Evolutionary conservation across 805 yeast species (phyloP).

Genomic region (Torulaspora franciscae): DNA sequence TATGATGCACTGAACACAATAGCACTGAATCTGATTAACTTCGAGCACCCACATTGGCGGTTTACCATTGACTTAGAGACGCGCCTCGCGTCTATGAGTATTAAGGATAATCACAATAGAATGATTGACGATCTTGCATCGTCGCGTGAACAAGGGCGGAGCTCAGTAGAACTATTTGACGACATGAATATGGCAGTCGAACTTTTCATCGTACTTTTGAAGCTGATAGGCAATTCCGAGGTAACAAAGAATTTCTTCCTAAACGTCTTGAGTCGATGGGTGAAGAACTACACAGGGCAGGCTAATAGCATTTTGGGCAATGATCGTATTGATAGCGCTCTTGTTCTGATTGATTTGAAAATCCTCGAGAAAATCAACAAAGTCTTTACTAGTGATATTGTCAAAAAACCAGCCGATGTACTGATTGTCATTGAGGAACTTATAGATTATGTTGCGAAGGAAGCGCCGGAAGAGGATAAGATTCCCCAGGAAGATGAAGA

Average conservation of each 20-base stretch:
- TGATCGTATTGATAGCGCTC: conserved; percentile 45
- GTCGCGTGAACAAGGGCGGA: conserved; percentile 4
- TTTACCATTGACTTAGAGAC: conserved; percentile 36
- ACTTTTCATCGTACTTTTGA: conserved; percentile 42
- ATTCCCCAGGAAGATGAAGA: conserved; percentile 22
- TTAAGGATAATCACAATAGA: conserved; percentile 6
- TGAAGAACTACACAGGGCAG: conserved; percentile 22
- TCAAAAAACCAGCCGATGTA: conserved; percentile 48
- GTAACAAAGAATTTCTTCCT: conserved; percentile 47
- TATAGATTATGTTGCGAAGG: conserved; percentile 24
- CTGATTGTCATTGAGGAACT: conserved; percentile 46
- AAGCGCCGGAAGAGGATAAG: conserved; percentile 26
- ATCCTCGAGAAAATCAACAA: conserved; percentile 58
- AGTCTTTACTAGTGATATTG: conserved; percentile 48
- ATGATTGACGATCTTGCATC: conserved; percentile 9
- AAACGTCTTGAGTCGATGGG: conserved; percentile 56
- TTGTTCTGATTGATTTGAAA: conserved; percentile 54
- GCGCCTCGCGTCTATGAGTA: conserved; percentile 34
- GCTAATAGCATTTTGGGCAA: not conserved
- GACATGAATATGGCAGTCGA: conserved; percentile 44
- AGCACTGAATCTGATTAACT: conserved; percentile 32
- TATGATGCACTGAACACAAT: conserved; percentile 25
- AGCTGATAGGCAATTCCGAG: conserved; percentile 44
- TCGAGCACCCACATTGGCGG: conserved; percentile 37
- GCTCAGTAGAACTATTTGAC: conserved; percentile 32